Evolutionary conservation across 116 monocot genomes (phyloP), one percentile per base, ranked within the genome.

Genomic region (Zostera marina): DNA sequence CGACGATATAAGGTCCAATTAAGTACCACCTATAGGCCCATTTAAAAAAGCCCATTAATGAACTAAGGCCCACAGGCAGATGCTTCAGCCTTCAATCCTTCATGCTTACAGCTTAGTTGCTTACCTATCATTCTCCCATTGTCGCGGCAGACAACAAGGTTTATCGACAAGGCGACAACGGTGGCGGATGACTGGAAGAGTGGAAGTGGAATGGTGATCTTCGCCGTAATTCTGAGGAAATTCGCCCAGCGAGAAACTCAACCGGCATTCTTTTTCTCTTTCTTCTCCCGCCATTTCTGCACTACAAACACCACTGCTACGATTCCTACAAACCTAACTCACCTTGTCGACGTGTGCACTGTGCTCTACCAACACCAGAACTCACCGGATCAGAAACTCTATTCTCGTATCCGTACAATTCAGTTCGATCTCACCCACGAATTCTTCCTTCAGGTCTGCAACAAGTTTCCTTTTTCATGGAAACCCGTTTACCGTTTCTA

Each of bases 361-460:
- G 64, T 79, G 63, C 84, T 93, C 63, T 79, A 74, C 77, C 83
- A 93, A 44, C 87, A 76, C 14, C 87, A 81, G 47, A 41, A 63
- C 70, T 40, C 72, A n/a, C 60, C 78, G 43, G 78, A 81, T 44
- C 11, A 63, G 46, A 70, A 61, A 10, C 73, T 93, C 68, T 70
- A 77, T 44, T 52, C 75, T 47, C 73, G 57, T 73, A 84, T 93
- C 73, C 64, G 23, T 47, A 42, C 63, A 54, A 66, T 87, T 53
- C 60, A 59, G 23, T 68, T 70, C 68, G 13, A 69, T 52, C 52
- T 66, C 66, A 52, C 72, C 65, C 84, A 73, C 61, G 84, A 81
- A 63, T 70, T 87, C 74, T 74, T 87, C 79, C 68, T 93, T 66
- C 79, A 87, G 54, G 60, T 81, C 42, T 84, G 76, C 79, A 68